phyloP scores from a whole-genome alignment of 176 grass and related monocot genomes.

The Thinopyrum elongatum region DNA sequence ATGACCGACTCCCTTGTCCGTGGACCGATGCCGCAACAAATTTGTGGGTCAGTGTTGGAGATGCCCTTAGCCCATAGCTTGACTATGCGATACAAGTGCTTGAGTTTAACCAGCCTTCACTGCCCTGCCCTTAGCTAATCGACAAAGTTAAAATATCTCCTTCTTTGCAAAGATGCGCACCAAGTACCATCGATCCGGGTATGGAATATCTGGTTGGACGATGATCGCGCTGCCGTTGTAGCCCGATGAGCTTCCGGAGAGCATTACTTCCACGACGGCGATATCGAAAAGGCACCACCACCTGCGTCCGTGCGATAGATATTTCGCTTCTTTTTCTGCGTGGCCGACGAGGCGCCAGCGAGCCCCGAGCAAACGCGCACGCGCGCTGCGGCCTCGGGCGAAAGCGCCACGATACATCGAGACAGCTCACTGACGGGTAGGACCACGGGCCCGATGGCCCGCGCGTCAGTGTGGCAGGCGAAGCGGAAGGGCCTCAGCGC shows the following conservation, averaged over 20 bases:
- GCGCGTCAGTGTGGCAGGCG: background rate
- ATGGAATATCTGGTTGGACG: background rate
- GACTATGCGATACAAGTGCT: too few species aligned
- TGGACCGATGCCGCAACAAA: too few species aligned
- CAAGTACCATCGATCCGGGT: background rate
- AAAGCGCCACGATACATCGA: background rate
- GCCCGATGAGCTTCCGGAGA: background rate
- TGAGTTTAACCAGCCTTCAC: too few species aligned
- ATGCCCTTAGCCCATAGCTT: too few species aligned
- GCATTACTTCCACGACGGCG: background rate
- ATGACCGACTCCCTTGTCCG: too few species aligned
- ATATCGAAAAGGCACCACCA: background rate
- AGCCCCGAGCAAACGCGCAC: background rate
- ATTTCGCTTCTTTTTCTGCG: background rate
- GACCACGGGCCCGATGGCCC: background rate
- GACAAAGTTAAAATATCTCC: background rate
- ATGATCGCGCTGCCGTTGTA: background rate
- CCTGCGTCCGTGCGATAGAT: background rate
- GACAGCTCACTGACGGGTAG: background rate
- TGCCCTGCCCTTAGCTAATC: background rate
- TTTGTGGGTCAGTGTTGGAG: too few species aligned
- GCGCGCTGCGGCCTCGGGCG: background rate
- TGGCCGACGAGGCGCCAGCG: conserved; percentile 25
- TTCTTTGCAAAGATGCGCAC: background rate
- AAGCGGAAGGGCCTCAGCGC: background rate